phyloP scores from a whole-genome alignment of 768 basidiomycete species.

The Amanita rimosa region DNA sequence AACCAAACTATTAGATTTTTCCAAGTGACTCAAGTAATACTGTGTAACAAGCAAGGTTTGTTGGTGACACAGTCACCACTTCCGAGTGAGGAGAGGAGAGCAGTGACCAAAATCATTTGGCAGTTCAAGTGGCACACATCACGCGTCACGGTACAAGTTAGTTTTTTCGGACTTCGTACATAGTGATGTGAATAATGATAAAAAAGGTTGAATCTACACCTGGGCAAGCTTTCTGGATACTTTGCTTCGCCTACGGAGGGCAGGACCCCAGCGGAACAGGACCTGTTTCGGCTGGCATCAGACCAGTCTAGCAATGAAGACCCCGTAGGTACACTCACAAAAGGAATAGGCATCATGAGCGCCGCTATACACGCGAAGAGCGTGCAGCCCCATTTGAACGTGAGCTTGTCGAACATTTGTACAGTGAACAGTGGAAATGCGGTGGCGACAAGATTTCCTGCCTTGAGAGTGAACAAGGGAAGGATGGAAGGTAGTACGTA shows the following conservation, averaged over 20 bases:
- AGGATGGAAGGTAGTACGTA: too few relatives aligned
- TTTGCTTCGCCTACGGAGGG: conserved; percentile 27
- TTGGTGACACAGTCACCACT: too few relatives aligned
- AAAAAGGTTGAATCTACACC: conserved; percentile 1
- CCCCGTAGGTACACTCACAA: conserved; percentile 24
- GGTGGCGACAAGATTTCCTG: conserved; percentile 38
- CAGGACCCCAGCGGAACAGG: conserved; percentile 30
- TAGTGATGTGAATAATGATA: too few relatives aligned
- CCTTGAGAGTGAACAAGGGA: neutral
- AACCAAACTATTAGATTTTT: too few relatives aligned
- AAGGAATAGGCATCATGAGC: conserved; percentile 50
- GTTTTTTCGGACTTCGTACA: too few relatives aligned
- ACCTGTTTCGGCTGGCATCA: conserved; percentile 15
- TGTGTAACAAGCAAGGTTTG: too few relatives aligned
- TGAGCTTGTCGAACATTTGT: conserved; percentile 44
- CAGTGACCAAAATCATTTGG: too few relatives aligned
- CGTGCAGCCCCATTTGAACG: conserved; percentile 50
- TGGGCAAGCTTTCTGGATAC: conserved; percentile 29
- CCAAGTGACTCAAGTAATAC: too few relatives aligned
- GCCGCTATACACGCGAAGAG: conserved; percentile 41
- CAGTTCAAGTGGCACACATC: too few relatives aligned
- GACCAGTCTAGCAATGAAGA: neutral
- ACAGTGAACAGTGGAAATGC: conserved; percentile 54
- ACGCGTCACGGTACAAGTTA: too few relatives aligned
- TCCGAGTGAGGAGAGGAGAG: too few relatives aligned